Conservation (phyloP, 2,329 filamentous ascomycete species). For the Diaporthe nobilis region DNA sequence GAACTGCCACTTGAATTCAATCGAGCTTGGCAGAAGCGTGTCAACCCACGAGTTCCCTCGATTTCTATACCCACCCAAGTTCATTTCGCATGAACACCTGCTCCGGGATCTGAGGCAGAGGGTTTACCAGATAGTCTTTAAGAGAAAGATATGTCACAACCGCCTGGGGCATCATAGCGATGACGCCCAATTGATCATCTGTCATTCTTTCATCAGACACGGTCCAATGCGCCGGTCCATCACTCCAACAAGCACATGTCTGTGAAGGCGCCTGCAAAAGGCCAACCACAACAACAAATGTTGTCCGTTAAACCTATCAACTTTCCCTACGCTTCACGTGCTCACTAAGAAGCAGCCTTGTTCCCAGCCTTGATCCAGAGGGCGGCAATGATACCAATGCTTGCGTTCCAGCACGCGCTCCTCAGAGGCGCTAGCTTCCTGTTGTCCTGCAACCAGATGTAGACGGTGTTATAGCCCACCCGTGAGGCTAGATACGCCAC, state of each 20-base stretch:
- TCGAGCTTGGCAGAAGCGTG: background rate
- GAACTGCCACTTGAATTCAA: background rate
- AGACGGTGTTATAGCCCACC: constrained; percentile 57
- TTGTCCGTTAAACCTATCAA: background rate
- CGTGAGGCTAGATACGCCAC: constrained; percentile 58
- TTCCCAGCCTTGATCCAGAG: constrained; percentile 60
- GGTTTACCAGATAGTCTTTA: background rate
- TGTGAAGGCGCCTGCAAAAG: background rate
- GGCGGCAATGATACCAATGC: constrained; percentile 51
- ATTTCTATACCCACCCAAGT: background rate
- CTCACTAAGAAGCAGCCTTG: constrained; percentile 42
- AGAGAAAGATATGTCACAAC: background rate
- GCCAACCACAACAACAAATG: background rate
- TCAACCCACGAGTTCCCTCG: background rate
- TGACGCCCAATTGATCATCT: background rate
- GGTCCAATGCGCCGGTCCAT: background rate
- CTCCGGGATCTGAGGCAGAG: background rate
- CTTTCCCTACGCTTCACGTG: background rate
- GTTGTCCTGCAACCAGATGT: constrained; percentile 60
- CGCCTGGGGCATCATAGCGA: background rate
- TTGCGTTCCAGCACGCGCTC: constrained; percentile 54
- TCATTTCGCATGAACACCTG: background rate
- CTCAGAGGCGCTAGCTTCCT: constrained; percentile 54
- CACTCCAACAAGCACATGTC: background rate
- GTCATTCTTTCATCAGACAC: background rate